Percentiles rank a stretch among this genome's conserved stretches.
phyloP scores from a whole-genome alignment of 1,139 yeast genomes.

The Taphrina deformans region DNA sequence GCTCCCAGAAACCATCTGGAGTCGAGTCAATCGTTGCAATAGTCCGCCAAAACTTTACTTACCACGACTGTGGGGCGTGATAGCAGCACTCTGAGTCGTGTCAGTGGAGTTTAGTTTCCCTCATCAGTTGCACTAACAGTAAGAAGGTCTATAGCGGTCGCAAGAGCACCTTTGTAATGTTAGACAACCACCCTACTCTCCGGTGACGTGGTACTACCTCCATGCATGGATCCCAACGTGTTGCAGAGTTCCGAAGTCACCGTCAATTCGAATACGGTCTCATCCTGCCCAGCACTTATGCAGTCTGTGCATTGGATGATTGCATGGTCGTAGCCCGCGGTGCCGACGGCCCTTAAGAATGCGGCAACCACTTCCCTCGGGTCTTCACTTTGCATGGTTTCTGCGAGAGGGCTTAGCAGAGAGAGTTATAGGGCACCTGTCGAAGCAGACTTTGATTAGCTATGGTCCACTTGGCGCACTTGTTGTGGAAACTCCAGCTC shows the following conservation, averaged over 20 bases:
- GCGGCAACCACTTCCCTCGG: slow-evolving; percentile 1
- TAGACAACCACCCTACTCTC: background rate
- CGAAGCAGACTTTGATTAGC: too few species aligned
- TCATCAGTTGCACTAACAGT: background rate
- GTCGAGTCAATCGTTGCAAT: background rate
- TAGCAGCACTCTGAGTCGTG: slow-evolving; percentile 16
- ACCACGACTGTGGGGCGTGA: slow-evolving; percentile 24
- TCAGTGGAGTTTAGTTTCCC: background rate
- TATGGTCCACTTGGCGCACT: too few species aligned
- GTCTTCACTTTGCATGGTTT: background rate
- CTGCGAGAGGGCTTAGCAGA: too few species aligned
- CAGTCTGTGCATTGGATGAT: background rate
- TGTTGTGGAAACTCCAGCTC: background rate
- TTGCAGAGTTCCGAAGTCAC: slow-evolving; percentile 25
- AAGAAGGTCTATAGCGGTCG: slow-evolving; percentile 25
- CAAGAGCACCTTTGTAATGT: slow-evolving; percentile 16
- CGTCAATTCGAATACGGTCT: slow-evolving; percentile 17
- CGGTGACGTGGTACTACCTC: background rate
- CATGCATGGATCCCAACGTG: slow-evolving; percentile 31
- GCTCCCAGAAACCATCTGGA: slow-evolving; percentile 26
- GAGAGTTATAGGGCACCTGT: too few species aligned
- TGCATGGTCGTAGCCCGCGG: background rate
- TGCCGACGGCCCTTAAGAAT: background rate
- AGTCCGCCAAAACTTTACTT: background rate
- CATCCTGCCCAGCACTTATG: slow-evolving; percentile 8